Evolutionary conservation across 371 early-diverging fungal species (phyloP).

Genomic region (Syncephalis plumigaleata): DNA sequence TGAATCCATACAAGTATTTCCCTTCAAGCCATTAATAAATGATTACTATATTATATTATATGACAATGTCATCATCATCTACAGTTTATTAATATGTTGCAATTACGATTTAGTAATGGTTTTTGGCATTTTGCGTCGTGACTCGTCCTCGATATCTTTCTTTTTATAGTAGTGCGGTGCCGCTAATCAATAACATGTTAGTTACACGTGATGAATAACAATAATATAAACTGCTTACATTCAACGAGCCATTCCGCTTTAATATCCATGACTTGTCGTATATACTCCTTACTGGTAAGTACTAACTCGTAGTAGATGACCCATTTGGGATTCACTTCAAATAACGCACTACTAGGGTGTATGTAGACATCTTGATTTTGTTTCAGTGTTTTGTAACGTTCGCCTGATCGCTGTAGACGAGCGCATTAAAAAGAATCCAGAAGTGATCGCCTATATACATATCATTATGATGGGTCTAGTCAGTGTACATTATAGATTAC

Average conservation of each 20-base stretch:
- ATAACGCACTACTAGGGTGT: conserved; percentile 78
- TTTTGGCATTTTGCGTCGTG: conserved; percentile 40
- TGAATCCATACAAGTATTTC: conserved; percentile 63
- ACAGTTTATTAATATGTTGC: background rate
- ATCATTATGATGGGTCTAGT: too few species aligned
- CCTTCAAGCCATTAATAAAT: conserved; percentile 3
- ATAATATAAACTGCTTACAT: conserved; percentile 5
- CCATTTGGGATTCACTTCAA: conserved; percentile 57
- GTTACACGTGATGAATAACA: background rate
- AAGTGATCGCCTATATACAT: conserved; percentile 47
- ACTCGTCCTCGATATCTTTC: conserved; percentile 43
- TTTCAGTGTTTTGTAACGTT: conserved; percentile 82
- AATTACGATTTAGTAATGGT: background rate
- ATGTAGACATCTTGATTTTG: conserved; percentile 81
- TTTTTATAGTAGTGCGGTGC: conserved; percentile 78
- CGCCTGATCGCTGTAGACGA: conserved; percentile 61
- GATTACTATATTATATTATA: background rate
- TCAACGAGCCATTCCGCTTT: conserved; percentile 84
- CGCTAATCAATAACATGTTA: background rate
- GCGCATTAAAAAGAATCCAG: conserved; percentile 96
- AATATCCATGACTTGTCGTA: conserved; percentile 90
- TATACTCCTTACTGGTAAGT: conserved; percentile 83
- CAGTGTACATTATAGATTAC: too few species aligned
- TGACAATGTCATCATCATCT: background rate
- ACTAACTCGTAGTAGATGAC: conserved; percentile 88